These are phyloP conservation scores for Cardamine occulta DNA, from an alignment of 345 rosid species.

Conservation along the genomic window DNA sequence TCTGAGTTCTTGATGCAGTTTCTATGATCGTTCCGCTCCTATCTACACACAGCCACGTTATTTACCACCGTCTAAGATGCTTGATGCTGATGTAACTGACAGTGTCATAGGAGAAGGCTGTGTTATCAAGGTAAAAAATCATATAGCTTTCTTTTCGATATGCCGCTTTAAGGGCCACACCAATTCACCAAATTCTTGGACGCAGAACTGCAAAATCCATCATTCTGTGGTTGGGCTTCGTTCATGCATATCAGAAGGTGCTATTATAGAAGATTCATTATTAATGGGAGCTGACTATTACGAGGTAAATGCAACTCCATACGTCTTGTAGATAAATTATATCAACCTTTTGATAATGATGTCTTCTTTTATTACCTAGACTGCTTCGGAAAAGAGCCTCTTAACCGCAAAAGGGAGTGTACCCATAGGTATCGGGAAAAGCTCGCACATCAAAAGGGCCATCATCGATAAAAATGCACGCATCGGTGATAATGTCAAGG, in stretches of 20 bases:
- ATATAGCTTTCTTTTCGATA: constrained; percentile 4
- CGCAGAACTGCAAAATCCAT: constrained; percentile 88
- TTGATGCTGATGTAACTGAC: constrained; percentile 94
- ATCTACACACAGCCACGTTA: constrained; percentile 98
- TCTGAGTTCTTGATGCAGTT: constrained; percentile 51
- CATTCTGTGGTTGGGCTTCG: constrained; percentile 95
- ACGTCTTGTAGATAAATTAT: not conserved
- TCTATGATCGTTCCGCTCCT: constrained; percentile 94
- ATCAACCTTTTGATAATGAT: not conserved
- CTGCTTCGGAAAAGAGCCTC: constrained; percentile 80
- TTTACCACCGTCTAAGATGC: constrained; percentile 97
- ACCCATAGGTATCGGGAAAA: constrained; percentile 84
- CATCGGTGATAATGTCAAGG: constrained; percentile 88
- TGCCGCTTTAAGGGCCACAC: not conserved
- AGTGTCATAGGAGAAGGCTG: constrained; percentile 98
- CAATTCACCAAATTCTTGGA: not conserved
- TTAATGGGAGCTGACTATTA: constrained; percentile 98
- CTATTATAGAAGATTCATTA: constrained; percentile 82
- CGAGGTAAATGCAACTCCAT: constrained; percentile 54
- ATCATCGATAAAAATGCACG: constrained; percentile 95
- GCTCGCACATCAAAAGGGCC: constrained; percentile 84
- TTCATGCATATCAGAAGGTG: constrained; percentile 96
- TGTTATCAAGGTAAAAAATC: constrained; percentile 75
- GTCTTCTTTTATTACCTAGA: constrained; percentile 44
- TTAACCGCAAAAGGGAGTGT: constrained; percentile 85